Percentiles rank a stretch among this genome's conserved stretches.
Evolutionary conservation across 2,329 filamentous ascomycete genomes (phyloP).

Genomic region (Lecanicillium sp.): DNA sequence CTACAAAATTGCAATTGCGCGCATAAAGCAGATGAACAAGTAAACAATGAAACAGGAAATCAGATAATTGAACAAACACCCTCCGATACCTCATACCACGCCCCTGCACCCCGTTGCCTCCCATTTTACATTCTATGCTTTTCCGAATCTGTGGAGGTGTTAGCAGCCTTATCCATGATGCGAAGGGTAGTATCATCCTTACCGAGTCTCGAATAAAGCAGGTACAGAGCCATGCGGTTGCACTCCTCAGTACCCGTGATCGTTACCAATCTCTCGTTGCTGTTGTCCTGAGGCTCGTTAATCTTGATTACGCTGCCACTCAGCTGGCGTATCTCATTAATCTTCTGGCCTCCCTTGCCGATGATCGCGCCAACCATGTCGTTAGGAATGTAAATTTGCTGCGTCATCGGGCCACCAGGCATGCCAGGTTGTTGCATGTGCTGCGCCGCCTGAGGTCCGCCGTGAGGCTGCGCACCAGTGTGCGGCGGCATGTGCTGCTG

Average conservation of each 20-base stretch:
- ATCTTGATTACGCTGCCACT: slow-evolving; percentile 99
- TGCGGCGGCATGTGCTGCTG: slow-evolving; percentile 66
- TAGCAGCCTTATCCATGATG: slow-evolving; percentile 1
- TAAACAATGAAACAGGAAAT: background rate
- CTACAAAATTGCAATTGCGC: slow-evolving; percentile 1
- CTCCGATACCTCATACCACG: background rate
- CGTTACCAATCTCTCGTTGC: slow-evolving; percentile 94
- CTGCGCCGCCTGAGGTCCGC: slow-evolving; percentile 61
- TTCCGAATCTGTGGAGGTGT: slow-evolving; percentile 33
- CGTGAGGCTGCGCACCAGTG: slow-evolving; percentile 47
- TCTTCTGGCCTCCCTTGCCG: slow-evolving; percentile 96
- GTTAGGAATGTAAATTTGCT: slow-evolving; percentile 98
- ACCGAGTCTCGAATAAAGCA: slow-evolving; percentile 98
- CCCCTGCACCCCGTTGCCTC: background rate
- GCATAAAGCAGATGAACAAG: background rate
- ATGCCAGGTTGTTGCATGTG: slow-evolving; percentile 63
- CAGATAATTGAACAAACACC: slow-evolving; percentile 6
- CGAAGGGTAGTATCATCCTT: no score
- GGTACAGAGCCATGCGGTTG: slow-evolving; percentile 99
- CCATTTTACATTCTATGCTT: slow-evolving; percentile 36
- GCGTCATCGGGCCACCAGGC: slow-evolving; percentile 66
- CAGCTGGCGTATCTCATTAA: slow-evolving; percentile 97
- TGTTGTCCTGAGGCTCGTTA: slow-evolving; percentile 98
- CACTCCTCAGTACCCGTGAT: slow-evolving; percentile 97
- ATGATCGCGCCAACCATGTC: slow-evolving; percentile 99